phyloP scores from a whole-genome alignment of 257 asterid genomes.

The Solanum corneliomulleri region DNA sequence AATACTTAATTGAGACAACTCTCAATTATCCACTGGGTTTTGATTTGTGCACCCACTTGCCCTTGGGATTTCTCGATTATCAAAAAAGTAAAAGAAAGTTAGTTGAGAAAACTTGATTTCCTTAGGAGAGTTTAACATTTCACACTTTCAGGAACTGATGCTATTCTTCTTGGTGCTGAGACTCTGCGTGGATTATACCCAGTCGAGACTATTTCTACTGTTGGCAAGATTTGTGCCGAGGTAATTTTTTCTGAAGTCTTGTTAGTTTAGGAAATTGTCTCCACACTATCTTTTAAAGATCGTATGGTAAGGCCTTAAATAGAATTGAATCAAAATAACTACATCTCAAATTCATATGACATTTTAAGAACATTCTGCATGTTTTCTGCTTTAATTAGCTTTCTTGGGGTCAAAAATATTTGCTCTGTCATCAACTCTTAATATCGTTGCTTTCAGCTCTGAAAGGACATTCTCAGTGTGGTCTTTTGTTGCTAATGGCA shows the following conservation, averaged over 20 bases:
- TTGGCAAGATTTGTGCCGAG: conserved; percentile 84
- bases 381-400: background rate
- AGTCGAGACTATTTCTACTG: conserved; percentile 71
- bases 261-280: background rate
- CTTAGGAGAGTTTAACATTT: background rate
- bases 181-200: conserved; percentile 87
- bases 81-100: background rate
- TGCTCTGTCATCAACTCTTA: background rate
- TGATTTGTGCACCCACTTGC: background rate
- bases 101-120: background rate
- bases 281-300: background rate
- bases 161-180: conserved; percentile 93
- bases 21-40: background rate
- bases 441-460: background rate
- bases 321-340: background rate
- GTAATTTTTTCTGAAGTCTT: conserved; percentile 8
- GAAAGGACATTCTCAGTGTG: background rate
- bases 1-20: background rate
- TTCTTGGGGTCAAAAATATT: background rate
- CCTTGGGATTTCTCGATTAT: background rate
- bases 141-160: conserved; percentile 53
- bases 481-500: background rate
- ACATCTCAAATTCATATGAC: background rate
- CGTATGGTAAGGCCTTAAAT: background rate
- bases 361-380: background rate